Base-by-base conservation (phyloP, 139 green algal genomes). In the Monoraphidium neglectum region DNA sequence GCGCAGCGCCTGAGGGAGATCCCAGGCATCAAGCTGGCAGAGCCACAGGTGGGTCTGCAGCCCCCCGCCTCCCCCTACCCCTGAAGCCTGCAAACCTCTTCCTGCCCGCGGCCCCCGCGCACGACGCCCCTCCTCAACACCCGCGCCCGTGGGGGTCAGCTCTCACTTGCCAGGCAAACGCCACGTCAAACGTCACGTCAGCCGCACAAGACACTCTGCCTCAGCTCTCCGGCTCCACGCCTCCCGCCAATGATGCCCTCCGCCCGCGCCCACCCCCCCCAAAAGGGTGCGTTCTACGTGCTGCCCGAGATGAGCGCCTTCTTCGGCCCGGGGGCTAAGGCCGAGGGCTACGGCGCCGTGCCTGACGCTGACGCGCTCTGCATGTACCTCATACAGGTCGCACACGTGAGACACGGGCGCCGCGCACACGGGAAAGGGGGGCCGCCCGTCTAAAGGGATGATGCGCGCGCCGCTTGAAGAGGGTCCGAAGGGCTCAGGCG, bases 281-380 rank as follows among this genome's bases (percentile, higher is more conserved):
- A 85, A 0, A 46, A 90, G 62, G 96, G 96, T 4, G 96, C 96
- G 3, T 99, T 99, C 76, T 99, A 99, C 74, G 91, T 93, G 59
- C 88, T 99, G 40, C 95, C 94, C 13, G 92, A 97, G 67, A 87
- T 97, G 76, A 86, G 79, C 5, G 84, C 84, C 1, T 94, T 97
- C 72, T 92, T 95, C 59, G 92, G 92, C 0, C 82, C 83, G 1
- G 88, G 87, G 24, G 82, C 81, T 1, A 8, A 65, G 23, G 90
- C 80, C 3, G 59, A 88, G 15, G 90, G 85, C 36, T 97, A 93
- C 78, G 94, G 94, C 1, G 72, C 86, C 2, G 54, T 96, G 4
- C 86, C 90, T 0, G 91, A 97, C 77, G 86, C 79, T 12, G 96
- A 99, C 63, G 82, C 89, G 2, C 88, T 99, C 24, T 96, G 89